Evolutionary conservation across 306 rosid genomes (phyloP), one percentile per base, ranked within the genome.

Genomic region (Vicia faba): DNA sequence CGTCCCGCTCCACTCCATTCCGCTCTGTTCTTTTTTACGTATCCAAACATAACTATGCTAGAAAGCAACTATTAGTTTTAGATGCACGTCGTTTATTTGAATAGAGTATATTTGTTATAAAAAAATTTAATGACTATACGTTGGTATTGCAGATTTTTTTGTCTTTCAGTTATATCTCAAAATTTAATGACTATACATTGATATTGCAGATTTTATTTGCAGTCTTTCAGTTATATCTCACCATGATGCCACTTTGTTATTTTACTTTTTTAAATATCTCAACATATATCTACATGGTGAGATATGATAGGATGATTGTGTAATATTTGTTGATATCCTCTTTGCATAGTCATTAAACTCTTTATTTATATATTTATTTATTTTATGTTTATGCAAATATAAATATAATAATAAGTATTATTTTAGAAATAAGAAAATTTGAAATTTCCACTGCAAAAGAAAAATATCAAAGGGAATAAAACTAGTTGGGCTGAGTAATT

Each of bases 381-480:
- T 3, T 28, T 43, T 7, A 48, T 59, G 46, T 51, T 41, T 45
- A 41, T 40, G 60, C 40, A 61, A 33, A 33, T 33, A 9, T 33
- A 33, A 7, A 2, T 33, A 33, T 33, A 33, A 31, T 5, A 31
- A 33, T 7, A 33, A 43, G 39, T 70, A 3, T 70, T 44, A 65
- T 40, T 57, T 48, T 40, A 57, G 26, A 70, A 53, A 58, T 66
- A 46, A 16, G 49, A 33, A 64, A 53, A 13, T 53, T 53, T 1
- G 38, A 71, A 44, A 11, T 75, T 66, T 65, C 36, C 44, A 53
- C 36, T 16, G 11, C 31, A 45, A n/a, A 44, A 61, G 59, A n/a
- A 84, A 88, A 84, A 48, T 50, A 38, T n/a, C 79, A 71, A 79
- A 53, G 49, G 13, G 18, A 38, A 58, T 15, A 36, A 36, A 36